Conservation (phyloP, 352 stramenopile species). For the Thraustochytrium sp. region DNA sequence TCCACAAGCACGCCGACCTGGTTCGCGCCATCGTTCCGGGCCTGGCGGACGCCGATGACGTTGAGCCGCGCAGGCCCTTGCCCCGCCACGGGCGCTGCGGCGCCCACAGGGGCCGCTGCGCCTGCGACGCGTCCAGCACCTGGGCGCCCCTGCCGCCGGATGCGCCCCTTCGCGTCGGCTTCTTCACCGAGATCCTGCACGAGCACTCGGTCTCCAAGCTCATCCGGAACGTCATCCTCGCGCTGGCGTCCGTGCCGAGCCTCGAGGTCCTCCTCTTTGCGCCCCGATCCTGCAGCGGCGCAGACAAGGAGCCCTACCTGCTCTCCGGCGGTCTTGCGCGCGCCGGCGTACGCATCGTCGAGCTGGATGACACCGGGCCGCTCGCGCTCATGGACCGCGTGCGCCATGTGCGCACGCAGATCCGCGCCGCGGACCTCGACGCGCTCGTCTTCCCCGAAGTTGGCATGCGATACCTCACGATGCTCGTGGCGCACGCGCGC, state of each 20-base stretch:
- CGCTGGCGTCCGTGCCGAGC: background rate
- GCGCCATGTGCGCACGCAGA: conserved; percentile 52
- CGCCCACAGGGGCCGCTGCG: no score
- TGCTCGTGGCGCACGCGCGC: conserved; percentile 60
- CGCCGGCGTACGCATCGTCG: background rate
- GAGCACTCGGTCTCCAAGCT: conserved; percentile 32
- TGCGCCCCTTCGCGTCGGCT: background rate
- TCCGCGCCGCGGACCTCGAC: conserved; percentile 59
- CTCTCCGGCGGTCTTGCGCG: no score
- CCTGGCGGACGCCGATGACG: background rate
- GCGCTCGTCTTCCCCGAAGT: conserved; percentile 64
- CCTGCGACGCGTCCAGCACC: no score
- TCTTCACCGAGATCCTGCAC: background rate
- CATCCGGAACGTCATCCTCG: background rate
- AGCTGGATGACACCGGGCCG: background rate
- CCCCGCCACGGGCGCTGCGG: background rate
- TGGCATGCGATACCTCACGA: conserved; percentile 65
- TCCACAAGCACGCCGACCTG: background rate
- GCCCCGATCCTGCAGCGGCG: no score
- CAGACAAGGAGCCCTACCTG: no score
- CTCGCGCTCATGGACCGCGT: background rate
- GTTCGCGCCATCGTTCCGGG: background rate
- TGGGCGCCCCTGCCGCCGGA: no score
- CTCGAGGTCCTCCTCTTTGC: background rate
- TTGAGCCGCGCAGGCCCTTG: no score